Evolutionary conservation across 495 filamentous ascomycete genomes (phyloP).

Genomic region (Xylaria cubensis): DNA sequence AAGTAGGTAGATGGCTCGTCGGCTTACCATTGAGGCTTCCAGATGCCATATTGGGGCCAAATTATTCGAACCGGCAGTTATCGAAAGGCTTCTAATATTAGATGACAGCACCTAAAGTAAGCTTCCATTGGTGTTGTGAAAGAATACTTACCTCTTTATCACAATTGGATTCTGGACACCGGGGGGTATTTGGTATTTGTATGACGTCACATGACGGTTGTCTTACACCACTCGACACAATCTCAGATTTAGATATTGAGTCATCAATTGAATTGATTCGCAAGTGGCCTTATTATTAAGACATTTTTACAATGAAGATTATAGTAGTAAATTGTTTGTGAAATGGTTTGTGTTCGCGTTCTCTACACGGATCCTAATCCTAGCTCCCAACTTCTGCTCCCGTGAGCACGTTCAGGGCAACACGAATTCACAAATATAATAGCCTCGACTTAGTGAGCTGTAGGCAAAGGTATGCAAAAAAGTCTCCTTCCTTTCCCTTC

Average conservation of each 20-base stretch:
- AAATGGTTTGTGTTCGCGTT: not conserved
- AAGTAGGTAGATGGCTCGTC: not conserved
- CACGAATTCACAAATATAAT: too few relatives aligned
- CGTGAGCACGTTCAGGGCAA: too few relatives aligned
- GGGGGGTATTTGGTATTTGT: not conserved
- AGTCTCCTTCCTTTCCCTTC: too few relatives aligned
- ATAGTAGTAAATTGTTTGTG: not conserved
- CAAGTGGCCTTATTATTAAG: not conserved
- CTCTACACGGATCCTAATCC: not conserved
- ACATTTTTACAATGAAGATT: not conserved
- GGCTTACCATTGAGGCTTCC: slow-evolving; percentile 29
- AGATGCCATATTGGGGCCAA: slow-evolving; percentile 22
- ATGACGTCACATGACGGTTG: slow-evolving; percentile 23
- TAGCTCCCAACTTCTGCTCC: too few relatives aligned
- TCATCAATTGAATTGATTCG: not conserved
- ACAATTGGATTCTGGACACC: not conserved
- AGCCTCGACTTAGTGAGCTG: too few relatives aligned
- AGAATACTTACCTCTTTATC: not conserved
- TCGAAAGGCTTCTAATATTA: too few relatives aligned
- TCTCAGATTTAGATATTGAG: not conserved
- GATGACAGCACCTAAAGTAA: not conserved
- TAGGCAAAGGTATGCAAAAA: too few relatives aligned
- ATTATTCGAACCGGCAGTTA: not conserved
- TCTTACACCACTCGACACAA: not conserved
- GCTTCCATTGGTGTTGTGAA: not conserved